Percentiles rank a stretch among this genome's conserved stretches.
Conservation (phyloP, 805 yeast genomes). For the Sungouiozyma intestinalis region DNA sequence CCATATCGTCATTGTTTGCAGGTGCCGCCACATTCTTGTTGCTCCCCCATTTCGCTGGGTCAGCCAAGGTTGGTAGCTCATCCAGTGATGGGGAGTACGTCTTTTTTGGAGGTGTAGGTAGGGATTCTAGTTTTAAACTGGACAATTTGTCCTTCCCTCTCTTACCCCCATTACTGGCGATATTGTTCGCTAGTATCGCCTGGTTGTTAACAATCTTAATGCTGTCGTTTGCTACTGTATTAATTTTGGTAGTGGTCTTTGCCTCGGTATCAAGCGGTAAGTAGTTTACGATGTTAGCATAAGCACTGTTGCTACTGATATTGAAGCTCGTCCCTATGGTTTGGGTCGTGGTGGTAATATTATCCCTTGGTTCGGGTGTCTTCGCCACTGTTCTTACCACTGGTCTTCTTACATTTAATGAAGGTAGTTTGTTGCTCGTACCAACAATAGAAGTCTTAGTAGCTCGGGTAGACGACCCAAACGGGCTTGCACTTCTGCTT, state of each 20-base stretch:
- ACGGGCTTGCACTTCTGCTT: slow-evolving; percentile 14
- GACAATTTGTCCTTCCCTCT: neutral
- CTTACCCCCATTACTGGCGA: slow-evolving; percentile 2
- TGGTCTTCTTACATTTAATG: slow-evolving; percentile 1
- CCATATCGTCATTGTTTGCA: slow-evolving; percentile 1
- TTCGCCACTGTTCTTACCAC: slow-evolving; percentile 1
- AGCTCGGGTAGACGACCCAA: slow-evolving; percentile 8
- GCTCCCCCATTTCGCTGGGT: slow-evolving; percentile 31
- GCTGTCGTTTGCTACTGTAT: neutral
- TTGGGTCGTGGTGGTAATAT: neutral
- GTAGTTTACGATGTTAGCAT: neutral
- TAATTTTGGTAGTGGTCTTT: slow-evolving; percentile 2
- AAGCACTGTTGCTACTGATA: neutral
- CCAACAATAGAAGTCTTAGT: neutral
- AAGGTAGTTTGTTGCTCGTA: neutral
- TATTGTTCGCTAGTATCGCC: neutral
- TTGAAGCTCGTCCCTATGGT: neutral
- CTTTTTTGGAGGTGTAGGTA: slow-evolving; percentile 28
- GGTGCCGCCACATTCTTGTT: slow-evolving; percentile 5
- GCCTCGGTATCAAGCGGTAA: neutral
- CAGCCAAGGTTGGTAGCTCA: slow-evolving; percentile 26
- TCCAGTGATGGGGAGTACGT: slow-evolving; percentile 49
- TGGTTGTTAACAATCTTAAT: neutral
- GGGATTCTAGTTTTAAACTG: slow-evolving; percentile 37
- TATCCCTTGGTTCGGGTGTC: neutral